Percentiles rank a stretch among this genome's conserved stretches.
Evolutionary conservation across 345 rosid genomes (phyloP).

Genomic region (Syzygium jambos): DNA sequence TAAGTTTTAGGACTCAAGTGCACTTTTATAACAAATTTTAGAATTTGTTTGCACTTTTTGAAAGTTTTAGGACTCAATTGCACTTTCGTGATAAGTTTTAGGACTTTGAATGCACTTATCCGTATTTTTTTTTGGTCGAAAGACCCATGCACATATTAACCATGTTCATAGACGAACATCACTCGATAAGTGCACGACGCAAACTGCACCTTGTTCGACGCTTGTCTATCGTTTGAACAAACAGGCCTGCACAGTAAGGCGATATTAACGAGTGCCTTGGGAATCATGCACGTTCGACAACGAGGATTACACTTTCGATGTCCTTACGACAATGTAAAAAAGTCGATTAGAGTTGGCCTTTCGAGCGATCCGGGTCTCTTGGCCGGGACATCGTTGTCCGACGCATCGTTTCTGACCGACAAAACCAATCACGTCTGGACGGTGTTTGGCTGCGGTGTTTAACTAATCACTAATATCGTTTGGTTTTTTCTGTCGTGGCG

Average conservation of each 20-base stretch:
- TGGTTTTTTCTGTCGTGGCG: neutral
- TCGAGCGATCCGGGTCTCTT: neutral
- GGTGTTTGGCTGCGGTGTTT: neutral
- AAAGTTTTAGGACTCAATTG: too few species aligned
- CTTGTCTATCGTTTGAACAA: neutral
- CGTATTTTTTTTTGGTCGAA: too few species aligned
- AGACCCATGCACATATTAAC: neutral
- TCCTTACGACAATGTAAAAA: neutral
- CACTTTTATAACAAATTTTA: too few species aligned
- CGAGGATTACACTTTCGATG: neutral
- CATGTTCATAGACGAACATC: neutral
- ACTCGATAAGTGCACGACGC: neutral
- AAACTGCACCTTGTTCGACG: neutral
- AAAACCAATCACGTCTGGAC: neutral
- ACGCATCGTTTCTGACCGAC: neutral
- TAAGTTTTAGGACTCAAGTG: too few species aligned
- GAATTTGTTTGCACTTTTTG: too few species aligned
- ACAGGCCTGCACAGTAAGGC: neutral
- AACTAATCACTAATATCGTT: neutral
- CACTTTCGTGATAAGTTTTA: too few species aligned
- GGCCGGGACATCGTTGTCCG: neutral
- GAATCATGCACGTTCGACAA: neutral
- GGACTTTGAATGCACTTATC: too few species aligned
- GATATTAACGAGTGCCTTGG: neutral
- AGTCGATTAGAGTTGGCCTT: rapidly evolving